Base-by-base conservation (phyloP, 768 basidiomycete species). In the Panellus pusillus region DNA sequence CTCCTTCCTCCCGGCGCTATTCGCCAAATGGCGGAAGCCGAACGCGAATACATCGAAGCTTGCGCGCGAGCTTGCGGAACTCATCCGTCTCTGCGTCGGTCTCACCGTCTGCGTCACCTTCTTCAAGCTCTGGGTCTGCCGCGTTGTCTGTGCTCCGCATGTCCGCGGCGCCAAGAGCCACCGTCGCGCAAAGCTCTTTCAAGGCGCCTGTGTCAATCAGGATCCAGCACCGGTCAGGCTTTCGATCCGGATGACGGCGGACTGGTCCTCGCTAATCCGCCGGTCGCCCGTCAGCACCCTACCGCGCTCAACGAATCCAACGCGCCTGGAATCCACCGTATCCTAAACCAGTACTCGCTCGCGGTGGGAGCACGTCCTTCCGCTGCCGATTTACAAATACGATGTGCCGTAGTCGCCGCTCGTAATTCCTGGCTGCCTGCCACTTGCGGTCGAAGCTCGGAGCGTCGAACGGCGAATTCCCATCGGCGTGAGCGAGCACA, bases 281-380 rank as follows among this genome's bases (percentile, higher is more conserved):
- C 79, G 79, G 45, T 89, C 89, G 0, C 87, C 89, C 0, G 55
- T 86, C 38, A 82, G 76, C 44, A 88, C 6, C 80, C 81, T 12
- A 80, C 82, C 8, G 80, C 75, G 46, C 65, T 70, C 48, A n/a
- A 73, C 80, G 31, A 91, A 92, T 55, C 91, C 91, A 0, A 86
- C 84, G 0, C 82, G 81, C 40, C 84, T 84, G 1, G 75, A 78
- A 39, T 70, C 78, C 5, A 68, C 77, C 1, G 75, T 87, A 11
- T 79, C 87, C 0, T 80, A 85, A 52, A 72, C 79, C 86, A 89
- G 57, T 78, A 82, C 1, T 84, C 84, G 11, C 81, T 93, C n/a
- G 91, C 93, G 94, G 17, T 98, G 95, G 94, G 86, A 95, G 60
- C 92, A 96, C 65, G 80, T 88, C 55, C 86, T 89, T 64, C 86